Evolutionary conservation across 2,329 filamentous ascomycete genomes (phyloP), one percentile per base, ranked within the genome.

Genomic region (Septoria petroselini): DNA sequence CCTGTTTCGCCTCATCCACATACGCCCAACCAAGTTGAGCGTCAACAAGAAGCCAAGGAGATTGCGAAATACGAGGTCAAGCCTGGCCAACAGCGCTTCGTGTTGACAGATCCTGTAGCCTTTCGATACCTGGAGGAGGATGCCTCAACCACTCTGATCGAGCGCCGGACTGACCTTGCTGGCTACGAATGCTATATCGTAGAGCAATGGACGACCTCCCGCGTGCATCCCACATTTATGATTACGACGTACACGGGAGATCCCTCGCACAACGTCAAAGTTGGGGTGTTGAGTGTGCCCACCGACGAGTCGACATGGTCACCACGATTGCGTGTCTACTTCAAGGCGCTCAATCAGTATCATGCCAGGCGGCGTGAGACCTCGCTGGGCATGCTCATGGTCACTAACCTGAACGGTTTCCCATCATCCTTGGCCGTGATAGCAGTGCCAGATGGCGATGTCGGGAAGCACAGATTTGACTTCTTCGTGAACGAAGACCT

Each of bases 151-250:
- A 77, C 76, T 2, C 82, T 95, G 6, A 76, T 95, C 57, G 82
- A 91, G 60, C 84, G 85, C 45, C 81, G 82, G 48, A 77, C 79
- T 41, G 74, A 79, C 41, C 77, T 98, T 4, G 73, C 80, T 53
- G 91, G 91, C 58, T 97, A 96, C 70, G 91, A 97, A 68, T 77
- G 91, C 54, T 97, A 97, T 69, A 73, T 97, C 12, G 89, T 97
- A 58, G 93, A 97, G 69, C 93, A 98, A 76, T 98, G 93, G 93
- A 89, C 89, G 4, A 96, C 91, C 70, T 96, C 91, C 9, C 83
- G 93, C 44, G 80, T 83, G 49, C 89, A 94, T 55, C 91, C 91
- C 1, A 96, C 91, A 12, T 87, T 95, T 57, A 81, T 95, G 41
- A 94, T 97, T 58, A 87, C 86, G 34, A 95, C 91, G 2, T 96